Evolutionary conservation across 2,329 filamentous ascomycete genomes (phyloP).

Genomic region (Hortaea sp.): DNA sequence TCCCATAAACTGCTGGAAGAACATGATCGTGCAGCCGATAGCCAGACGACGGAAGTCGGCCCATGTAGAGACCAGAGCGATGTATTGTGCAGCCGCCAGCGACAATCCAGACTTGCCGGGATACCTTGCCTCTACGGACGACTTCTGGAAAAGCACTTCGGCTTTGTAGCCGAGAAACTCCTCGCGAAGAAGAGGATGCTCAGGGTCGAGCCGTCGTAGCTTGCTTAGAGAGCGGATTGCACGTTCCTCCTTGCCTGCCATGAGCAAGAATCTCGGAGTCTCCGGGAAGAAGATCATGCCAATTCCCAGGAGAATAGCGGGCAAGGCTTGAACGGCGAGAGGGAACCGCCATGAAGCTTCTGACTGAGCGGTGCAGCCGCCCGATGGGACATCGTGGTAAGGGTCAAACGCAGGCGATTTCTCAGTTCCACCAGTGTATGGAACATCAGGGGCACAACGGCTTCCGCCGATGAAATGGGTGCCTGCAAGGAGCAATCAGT

Average conservation of each 20-base stretch:
- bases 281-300: slow-evolving; percentile 59
- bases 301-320: slow-evolving; percentile 36
- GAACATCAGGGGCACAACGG: no score
- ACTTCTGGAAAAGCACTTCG: neutral
- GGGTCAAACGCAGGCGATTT: no score
- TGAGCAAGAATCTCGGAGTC: slow-evolving; percentile 55
- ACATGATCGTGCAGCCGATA: neutral
- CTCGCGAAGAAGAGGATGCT: neutral
- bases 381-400: no score
- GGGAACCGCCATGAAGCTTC: neutral
- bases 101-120: neutral
- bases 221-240: slow-evolving; percentile 27
- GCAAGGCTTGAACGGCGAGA: neutral
- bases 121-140: neutral
- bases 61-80: neutral
- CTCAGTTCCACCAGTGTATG: no score
- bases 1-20: neutral
- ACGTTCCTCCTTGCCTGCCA: slow-evolving; percentile 56
- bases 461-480: no score
- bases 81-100: neutral
- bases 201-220: neutral
- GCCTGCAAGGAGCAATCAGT: no score
- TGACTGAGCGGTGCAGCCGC: neutral
- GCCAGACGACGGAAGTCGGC: neutral
- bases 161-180: neutral